Evolutionary conservation across 441 rosid genomes (phyloP).

Genomic region (Manihot esculenta): DNA sequence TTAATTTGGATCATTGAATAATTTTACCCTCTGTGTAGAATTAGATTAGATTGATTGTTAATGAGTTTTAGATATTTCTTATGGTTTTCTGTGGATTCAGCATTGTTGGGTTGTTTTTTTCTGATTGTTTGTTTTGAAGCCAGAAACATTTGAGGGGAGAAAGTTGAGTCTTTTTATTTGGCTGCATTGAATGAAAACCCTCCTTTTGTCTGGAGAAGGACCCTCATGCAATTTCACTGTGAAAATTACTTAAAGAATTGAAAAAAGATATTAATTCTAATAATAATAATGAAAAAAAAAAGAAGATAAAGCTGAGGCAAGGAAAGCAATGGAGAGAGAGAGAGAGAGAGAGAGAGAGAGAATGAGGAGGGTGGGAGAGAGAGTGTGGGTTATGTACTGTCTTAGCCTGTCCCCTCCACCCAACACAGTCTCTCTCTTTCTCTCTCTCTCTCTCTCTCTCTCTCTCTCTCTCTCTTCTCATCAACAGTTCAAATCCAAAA

Average conservation of each 20-base stretch:
- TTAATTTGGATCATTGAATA: slow-evolving; percentile 18
- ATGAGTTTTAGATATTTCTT: slow-evolving; percentile 2
- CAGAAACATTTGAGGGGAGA: slow-evolving; percentile 8
- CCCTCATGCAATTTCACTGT: slow-evolving; percentile 15
- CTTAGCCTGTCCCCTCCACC: slow-evolving; percentile 77
- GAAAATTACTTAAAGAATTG: not conserved
- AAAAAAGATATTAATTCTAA: not conserved
- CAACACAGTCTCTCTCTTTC: slow-evolving; percentile 44
- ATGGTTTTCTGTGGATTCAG: not conserved
- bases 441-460: slow-evolving; percentile 32
- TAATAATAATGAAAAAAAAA: not conserved
- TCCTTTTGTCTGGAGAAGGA: slow-evolving; percentile 26
- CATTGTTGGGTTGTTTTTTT: slow-evolving; percentile 27
- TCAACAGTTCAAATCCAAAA: slow-evolving; percentile 32
- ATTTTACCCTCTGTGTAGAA: not conserved
- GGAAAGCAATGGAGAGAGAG: not conserved
- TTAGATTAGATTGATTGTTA: too few relatives aligned
- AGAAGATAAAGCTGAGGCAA: not conserved
- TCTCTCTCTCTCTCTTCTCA: slow-evolving; percentile 22
- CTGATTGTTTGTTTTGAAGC: slow-evolving; percentile 14
- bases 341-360: slow-evolving; percentile 2
- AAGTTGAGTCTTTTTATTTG: not conserved
- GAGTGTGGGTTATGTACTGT: slow-evolving; percentile 61
- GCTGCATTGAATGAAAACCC: slow-evolving; percentile 17
- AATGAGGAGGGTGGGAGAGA: slow-evolving; percentile 6